Evolutionary conservation across 1,139 yeast genomes (phyloP), one percentile per base, ranked within the genome.

Genomic region (Pichia sp.): DNA sequence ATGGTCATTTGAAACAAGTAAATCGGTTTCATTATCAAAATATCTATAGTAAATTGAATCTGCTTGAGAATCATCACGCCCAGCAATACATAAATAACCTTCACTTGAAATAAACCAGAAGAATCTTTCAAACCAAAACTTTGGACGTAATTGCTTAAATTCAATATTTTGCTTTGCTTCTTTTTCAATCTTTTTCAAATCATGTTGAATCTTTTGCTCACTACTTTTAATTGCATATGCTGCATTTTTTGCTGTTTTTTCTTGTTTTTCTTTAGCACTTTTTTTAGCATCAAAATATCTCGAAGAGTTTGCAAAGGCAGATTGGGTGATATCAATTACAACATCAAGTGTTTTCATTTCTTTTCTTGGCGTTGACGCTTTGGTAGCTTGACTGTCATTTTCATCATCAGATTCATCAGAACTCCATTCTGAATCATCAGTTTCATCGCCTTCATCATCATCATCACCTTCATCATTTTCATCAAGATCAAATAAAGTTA

Each of bases 241-340:
- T 0, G 96, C 85, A 53, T 83, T 85, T 63, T 83, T 77, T 55
- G 84, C 88, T 0, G 95, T 95, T 59, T 85, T 85, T 39, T 72
- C 78, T 58, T 87, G 94, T 63, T 90, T 90, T 36, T 80, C 80
- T 46, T 79, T 81, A 0, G 96, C 96, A 13, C 72, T 69, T 56
- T 85, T 86, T 63, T 85, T 86, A 15, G 82, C 77, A 42, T 84
- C 89, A 64, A 88, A 92, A 61, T 88, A 92, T 29, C 74, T 69
- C n/a, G 95, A 77, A 0, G 97, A 94, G 66, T 92, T 92, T 1
- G 97, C 96, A 70, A 79, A 89, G 0, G 96, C 90, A 0, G 95
- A 82, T 15, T 82, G 68, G 0, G 73, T 64, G 3, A 90, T 68
- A 57, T 88, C 92, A 42, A 90, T 79, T 56, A 79, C 73, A 4